Evolutionary conservation across 176 grass and related monocot species (phyloP), one percentile per base, ranked within the genome.

Genomic region (Bothriochloa decipiens): DNA sequence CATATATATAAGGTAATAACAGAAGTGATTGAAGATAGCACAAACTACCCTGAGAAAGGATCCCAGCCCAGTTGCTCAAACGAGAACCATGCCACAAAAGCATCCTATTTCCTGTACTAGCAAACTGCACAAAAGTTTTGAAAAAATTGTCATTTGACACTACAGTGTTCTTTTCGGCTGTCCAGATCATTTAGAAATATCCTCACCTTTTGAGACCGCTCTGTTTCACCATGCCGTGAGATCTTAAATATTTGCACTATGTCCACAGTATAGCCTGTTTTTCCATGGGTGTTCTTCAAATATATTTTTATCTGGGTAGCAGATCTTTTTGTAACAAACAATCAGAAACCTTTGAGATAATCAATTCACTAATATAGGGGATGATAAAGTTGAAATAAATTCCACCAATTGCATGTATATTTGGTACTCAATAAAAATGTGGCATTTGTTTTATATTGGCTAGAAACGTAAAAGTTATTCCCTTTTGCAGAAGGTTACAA

Each of bases 51-150:
- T 91, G 92, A 83, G 91, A 95, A 90, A 98, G 86, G 47, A 98
- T 98, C 40, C 95, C 92, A 20, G 95, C 73, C 95, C 92, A 98
- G 69, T 98, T 98, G 68, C 89, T 90, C 81, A 98, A 91, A 68
- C 95, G 81, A 82, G 95, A 95, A 83, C 92, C 95, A 88, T 98
- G 95, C 95, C 92, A 98, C 80, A 98, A 81, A 95, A 98, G 95
- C 95, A 95, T 95, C 82, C 91, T 93, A 88, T 98, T 95, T 86
- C 90, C 81, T 58, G 85, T 64, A 62, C 73, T 77, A 80, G 91
- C 83, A 89, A 91, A 95, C 95, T 98, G 87, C 75, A 88, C 12
- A 7, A 67, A 85, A 11, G 39, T 46, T 83, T 39, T 41, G 11
- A 50, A 78, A 29, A 84, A 45, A 79, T 55, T 82, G 47, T 53